Conservation (phyloP, 805 yeast species). For the Metschnikowia reukaufii region DNA sequence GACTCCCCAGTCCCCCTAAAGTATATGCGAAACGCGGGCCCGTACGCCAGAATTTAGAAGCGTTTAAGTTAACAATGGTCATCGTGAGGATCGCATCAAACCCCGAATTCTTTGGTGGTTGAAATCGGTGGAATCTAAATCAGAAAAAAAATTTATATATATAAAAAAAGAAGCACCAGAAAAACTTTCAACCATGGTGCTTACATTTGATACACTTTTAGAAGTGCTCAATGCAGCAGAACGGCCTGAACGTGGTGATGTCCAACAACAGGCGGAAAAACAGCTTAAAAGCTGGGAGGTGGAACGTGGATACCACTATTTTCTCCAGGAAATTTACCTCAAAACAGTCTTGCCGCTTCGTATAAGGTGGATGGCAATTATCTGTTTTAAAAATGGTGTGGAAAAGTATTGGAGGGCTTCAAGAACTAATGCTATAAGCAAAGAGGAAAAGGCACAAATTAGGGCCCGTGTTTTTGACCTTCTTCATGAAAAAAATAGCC, state of each 20-base stretch:
- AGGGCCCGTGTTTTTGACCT: conserved; percentile 56
- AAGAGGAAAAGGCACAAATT: conserved; percentile 71
- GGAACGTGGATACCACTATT: conserved; percentile 55
- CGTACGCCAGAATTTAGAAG: neutral
- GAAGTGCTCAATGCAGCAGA: conserved; percentile 32
- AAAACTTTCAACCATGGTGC: too few species aligned
- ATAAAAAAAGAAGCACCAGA: neutral
- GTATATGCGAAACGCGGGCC: neutral
- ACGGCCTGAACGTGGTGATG: conserved; percentile 45
- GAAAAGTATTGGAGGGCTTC: conserved; percentile 83
- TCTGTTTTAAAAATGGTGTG: conserved; percentile 84
- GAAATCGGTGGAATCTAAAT: too few species aligned
- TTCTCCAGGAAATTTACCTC: conserved; percentile 58
- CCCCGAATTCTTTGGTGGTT: neutral
- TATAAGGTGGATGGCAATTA: conserved; percentile 82
- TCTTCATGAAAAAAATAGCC: conserved; percentile 69
- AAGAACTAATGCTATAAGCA: conserved; percentile 48
- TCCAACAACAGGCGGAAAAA: conserved; percentile 65
- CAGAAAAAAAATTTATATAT: neutral
- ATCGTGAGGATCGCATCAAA: neutral
- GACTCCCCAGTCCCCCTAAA: neutral
- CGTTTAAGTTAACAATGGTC: neutral
- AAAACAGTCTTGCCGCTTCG: conserved; percentile 60
- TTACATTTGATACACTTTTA: conserved; percentile 29
- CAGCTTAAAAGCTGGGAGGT: conserved; percentile 71